These are phyloP conservation scores for Rhodosporidiobolus odoratus DNA, from an alignment of 768 basidiomycete species.

Conservation along the genomic window DNA sequence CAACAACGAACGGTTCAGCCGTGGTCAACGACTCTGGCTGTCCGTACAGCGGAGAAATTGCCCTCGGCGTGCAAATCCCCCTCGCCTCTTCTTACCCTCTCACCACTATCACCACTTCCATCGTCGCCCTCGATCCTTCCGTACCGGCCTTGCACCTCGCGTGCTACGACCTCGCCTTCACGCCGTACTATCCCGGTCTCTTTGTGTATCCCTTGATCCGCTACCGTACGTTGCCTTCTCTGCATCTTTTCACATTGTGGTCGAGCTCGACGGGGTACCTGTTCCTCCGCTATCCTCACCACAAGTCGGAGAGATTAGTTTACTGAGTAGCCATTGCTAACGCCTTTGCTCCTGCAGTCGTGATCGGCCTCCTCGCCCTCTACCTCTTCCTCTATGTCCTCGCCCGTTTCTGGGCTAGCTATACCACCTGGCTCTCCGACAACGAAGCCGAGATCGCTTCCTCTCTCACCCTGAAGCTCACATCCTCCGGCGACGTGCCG, in stretches of 20 bases:
- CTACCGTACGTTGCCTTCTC: conserved; percentile 1
- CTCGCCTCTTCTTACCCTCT: conserved; percentile 63
- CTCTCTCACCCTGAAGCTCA: conserved; percentile 38
- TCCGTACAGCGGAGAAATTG: conserved; percentile 76
- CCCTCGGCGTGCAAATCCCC: conserved; percentile 64
- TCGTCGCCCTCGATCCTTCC: conserved; percentile 80
- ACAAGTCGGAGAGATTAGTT: no score
- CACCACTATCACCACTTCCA: conserved; percentile 73
- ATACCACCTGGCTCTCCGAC: conserved; percentile 65
- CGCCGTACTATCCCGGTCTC: conserved; percentile 53
- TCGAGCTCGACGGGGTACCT: conserved; percentile 38
- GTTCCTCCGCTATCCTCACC: background rate
- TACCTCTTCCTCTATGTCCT: conserved; percentile 79
- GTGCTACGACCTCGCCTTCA: conserved; percentile 72
- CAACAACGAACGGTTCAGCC: conserved; percentile 45
- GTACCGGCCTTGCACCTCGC: conserved; percentile 66
- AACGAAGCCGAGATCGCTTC: conserved; percentile 58
- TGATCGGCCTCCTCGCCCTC: conserved; percentile 57
- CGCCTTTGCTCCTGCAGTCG: conserved; percentile 63
- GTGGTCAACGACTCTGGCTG: conserved; percentile 55
- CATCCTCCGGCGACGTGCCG: conserved; percentile 1
- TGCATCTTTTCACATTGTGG: background rate
- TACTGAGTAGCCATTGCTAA: no score
- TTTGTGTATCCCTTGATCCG: conserved; percentile 53
- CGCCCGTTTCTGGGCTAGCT: conserved; percentile 76